These are phyloP conservation scores for Kokia cookei DNA, from an alignment of 441 rosid species.

Conservation along the genomic window DNA sequence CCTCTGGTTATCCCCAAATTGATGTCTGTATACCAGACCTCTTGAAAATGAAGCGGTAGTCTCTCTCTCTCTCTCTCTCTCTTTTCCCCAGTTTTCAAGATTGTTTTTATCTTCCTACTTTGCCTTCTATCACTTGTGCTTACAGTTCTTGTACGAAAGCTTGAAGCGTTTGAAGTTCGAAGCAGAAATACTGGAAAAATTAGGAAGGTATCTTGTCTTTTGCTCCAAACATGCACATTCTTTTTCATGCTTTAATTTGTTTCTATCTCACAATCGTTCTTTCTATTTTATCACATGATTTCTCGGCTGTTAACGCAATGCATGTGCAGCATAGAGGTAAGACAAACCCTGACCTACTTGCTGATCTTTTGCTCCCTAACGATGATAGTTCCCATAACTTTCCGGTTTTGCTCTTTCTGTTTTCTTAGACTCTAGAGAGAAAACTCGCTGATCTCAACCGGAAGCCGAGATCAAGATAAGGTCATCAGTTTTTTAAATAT, in stretches of 20 bases:
- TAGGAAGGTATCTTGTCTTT: neutral
- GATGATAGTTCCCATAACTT: neutral
- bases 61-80: neutral
- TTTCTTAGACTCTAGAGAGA: slow-evolving; percentile 19
- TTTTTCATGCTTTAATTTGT: neutral
- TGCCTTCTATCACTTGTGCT: neutral
- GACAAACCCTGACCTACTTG: neutral
- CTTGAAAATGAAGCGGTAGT: neutral
- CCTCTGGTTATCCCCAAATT: neutral
- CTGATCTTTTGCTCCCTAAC: neutral
- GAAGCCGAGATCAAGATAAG: slow-evolving; percentile 13
- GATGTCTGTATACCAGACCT: neutral
- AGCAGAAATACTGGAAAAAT: neutral
- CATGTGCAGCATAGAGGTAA: slow-evolving; percentile 5
- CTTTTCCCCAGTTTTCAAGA: neutral
- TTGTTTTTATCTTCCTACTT: neutral
- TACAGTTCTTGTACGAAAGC: neutral
- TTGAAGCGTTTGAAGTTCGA: slow-evolving; percentile 4
- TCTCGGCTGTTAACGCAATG: neutral
- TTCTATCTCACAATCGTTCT: neutral
- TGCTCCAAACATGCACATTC: neutral
- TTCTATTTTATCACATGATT: neutral
- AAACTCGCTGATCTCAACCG: slow-evolving; percentile 8
- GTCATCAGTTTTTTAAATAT: neutral
- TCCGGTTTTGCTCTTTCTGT: neutral